Base-by-base conservation (phyloP, 345 rosid species). In the Stellera chamaejasme region DNA sequence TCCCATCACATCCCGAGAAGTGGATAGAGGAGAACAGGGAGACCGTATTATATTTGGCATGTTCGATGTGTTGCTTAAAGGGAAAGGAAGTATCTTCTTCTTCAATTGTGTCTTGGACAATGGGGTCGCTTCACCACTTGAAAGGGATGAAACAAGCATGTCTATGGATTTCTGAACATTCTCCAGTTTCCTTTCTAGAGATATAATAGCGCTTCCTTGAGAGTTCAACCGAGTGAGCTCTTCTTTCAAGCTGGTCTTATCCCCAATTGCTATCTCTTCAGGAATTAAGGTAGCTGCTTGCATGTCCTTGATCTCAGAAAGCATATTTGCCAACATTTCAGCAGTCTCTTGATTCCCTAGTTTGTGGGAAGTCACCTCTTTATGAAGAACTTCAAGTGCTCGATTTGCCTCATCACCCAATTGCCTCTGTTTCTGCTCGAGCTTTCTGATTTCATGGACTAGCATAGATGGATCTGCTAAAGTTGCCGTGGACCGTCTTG, bases 321-420 rank as follows among this genome's bases (percentile, higher is more conserved):
- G 76, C 83, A 92, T 72, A 68, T 81, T 88, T 2, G 92, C 92
- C 58, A 92, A 72, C 50, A 78, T 79, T 59, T 84, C 88, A 46
- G 90, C 83, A 43, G 92, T 73, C 76, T 81, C 96, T 80, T 82
- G 79, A 74, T 77, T 81, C 48, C 98, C 93, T 61, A 85, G 39
- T 73, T 60, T 82, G 51, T 83, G 85, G 56, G 95, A 85, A 69
- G 95, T 69, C 27, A 88, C 84, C 75, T 92, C 96, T 69, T 86
- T 92, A 60, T 92, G 96, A 69, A 92, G 90, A 25, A 92, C 85
- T 56, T 92, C 96, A 42, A 88, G 83, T 45, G 96, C 95, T 64
- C 77, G 83, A 69, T 79, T 88, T 71, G 98, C 98, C 72, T 88
- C 98, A 44, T 81, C 93, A 2, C 95, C 90, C 43, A 92, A 77